phyloP scores from a whole-genome alignment of 108 stramenopile species.

The Cafeteria roenbergensis region DNA sequence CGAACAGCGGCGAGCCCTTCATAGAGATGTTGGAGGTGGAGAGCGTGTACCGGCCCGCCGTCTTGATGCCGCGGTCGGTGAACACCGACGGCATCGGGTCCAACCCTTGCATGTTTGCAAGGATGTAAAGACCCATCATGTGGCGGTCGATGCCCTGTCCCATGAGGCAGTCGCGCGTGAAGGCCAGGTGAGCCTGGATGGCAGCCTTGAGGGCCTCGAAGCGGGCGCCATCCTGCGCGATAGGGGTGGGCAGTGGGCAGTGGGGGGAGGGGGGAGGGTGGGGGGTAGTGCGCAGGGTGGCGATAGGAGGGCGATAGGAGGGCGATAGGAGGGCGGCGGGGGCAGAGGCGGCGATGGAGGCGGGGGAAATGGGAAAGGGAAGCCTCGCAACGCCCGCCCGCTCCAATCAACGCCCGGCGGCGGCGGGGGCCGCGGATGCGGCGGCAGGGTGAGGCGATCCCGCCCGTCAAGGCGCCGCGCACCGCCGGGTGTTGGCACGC shows the following conservation, averaged over 20 bases:
- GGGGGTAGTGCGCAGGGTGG: not conserved
- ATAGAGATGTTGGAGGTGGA: conserved; percentile 11
- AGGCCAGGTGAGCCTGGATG: not conserved
- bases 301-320: not conserved
- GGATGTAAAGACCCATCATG: conserved; percentile 2
- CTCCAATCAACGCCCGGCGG: too few species aligned
- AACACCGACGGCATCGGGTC: not conserved
- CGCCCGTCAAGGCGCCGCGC: too few species aligned
- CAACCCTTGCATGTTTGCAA: not conserved
- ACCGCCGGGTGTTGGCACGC: too few species aligned
- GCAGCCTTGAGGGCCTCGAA: not conserved
- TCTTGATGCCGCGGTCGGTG: not conserved
- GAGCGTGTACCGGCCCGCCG: not conserved
- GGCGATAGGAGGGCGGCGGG: too few species aligned
- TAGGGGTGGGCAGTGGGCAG: too few species aligned
- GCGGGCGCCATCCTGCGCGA: not conserved
- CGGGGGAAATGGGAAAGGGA: too few species aligned
- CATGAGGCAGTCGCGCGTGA: not conserved
- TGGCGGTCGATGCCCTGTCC: conserved; percentile 7
- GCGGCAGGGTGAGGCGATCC: too few species aligned
- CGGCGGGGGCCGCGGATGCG: too few species aligned
- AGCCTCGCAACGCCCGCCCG: too few species aligned
- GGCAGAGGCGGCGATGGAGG: too few species aligned
- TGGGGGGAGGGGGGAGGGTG: not conserved
- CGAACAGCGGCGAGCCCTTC: not conserved